phyloP scores from a whole-genome alignment of 208 protist species.

The Crithidia fasciculata region DNA sequence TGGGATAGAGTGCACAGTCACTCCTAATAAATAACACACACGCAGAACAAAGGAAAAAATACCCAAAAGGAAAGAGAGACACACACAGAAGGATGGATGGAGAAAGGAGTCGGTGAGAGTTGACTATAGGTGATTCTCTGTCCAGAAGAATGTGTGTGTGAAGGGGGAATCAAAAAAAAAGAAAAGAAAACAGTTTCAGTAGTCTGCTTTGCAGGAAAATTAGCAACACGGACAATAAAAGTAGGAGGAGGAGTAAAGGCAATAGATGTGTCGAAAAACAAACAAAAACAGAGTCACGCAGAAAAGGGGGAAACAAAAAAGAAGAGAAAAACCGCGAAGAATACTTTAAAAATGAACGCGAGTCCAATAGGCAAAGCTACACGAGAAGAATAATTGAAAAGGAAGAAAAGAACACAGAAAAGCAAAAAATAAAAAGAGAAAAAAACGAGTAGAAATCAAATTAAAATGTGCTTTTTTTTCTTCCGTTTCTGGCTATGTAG shows the following conservation, averaged over 20 bases:
- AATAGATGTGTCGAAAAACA: constrained; percentile 1
- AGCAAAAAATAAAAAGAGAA: constrained; percentile 29
- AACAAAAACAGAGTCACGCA: neutral
- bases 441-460: neutral
- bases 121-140: neutral
- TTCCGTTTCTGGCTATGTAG: too few relatives aligned
- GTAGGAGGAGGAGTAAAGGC: neutral
- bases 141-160: too few relatives aligned
- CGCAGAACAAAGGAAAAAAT: neutral
- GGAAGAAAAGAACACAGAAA: constrained; percentile 11
- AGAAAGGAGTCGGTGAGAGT: neutral
- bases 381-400: too few relatives aligned
- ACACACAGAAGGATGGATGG: neutral
- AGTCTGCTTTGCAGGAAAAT: neutral
- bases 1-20: too few relatives aligned
- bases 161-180: too few relatives aligned
- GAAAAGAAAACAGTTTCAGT: neutral
- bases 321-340: neutral
- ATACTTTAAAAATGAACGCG: too few relatives aligned
- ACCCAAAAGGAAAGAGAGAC: neutral
- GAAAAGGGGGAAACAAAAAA: neutral
- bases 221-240: neutral
- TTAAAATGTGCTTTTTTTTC: too few relatives aligned
- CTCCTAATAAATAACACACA: neutral
- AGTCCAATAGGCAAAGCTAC: too few relatives aligned